Evolutionary conservation across 2,329 filamentous ascomycete species (phyloP), one percentile per base, ranked within the genome.

Genomic region (Emmonsia crescens): DNA sequence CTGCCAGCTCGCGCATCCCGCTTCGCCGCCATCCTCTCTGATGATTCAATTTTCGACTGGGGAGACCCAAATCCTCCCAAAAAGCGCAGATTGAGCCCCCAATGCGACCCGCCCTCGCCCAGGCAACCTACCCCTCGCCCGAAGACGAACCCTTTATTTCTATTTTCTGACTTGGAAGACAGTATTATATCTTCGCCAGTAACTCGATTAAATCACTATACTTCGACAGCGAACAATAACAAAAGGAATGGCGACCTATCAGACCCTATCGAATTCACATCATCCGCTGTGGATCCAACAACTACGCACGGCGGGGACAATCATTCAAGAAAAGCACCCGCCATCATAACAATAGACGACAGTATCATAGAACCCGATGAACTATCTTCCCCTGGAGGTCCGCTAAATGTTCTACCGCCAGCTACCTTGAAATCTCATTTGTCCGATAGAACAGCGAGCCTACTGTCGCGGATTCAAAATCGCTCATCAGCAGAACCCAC

Each of bases 221-320:
- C 44, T 8, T 57, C 52, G 29, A 60, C 21, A 31, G 64, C 57
- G 60, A 65, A 63, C 8, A 59, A 42, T 21, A 44, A 21, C 38
- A 63, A 6, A 16, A 65, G 66, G 64, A 62, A 68, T 33, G 64
- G 68, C 8, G 62, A 70, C 36, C 69, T 73, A 3, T 74, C 71
- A 1, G 77, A 78, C 65, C 74, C 76, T 1, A 77, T 79, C 63
- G 66, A 73, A 3, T 77, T 76, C 60, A 77, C 75, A 0, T 79
- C 77, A 5, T 76, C 76, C 21, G 72, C 72, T 0, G 72, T 69
- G 3, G 69, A 73, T 56, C 68, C 65, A 38, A 57, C 61, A 19
- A 60, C 55, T 6, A 61, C 57, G 38, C 57, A 58, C 54, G 48
- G 2, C 19, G 54, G 16, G 29, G 59, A 12, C 57, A 60, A n/a